Conservation (phyloP, 1,284 basidiomycete species). For the Athelia psychrophila region DNA sequence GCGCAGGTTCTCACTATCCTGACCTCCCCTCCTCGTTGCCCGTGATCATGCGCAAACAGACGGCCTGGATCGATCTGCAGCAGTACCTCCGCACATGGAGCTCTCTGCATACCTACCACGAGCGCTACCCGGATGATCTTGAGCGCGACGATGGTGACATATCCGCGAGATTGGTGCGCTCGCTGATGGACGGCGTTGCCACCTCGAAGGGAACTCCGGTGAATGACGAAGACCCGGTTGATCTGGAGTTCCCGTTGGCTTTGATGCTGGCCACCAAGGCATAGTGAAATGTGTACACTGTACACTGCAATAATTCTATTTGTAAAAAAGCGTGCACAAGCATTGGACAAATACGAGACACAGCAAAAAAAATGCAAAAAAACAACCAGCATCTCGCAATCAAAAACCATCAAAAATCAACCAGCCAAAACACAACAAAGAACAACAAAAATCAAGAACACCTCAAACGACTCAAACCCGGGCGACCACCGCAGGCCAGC, state of each 20-base stretch:
- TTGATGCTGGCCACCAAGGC: slow-evolving; percentile 51
- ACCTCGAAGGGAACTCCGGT: slow-evolving; percentile 17
- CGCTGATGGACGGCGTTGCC: slow-evolving; percentile 43
- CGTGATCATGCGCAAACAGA: slow-evolving; percentile 56
- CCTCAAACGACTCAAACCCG: too few species aligned
- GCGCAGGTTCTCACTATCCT: slow-evolving; percentile 33
- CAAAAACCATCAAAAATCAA: too few species aligned
- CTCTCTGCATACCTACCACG: slow-evolving; percentile 69
- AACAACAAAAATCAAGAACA: too few species aligned
- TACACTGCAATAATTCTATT: too few species aligned
- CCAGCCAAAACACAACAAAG: too few species aligned
- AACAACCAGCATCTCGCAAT: too few species aligned
- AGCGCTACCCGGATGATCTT: slow-evolving; percentile 59
- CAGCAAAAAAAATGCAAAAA: too few species aligned
- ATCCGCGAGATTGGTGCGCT: slow-evolving; percentile 56
- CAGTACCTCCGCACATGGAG: slow-evolving; percentile 75
- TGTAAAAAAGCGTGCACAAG: too few species aligned
- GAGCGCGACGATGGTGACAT: slow-evolving; percentile 53
- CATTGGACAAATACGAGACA: too few species aligned
- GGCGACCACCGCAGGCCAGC: too few species aligned
- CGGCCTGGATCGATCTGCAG: slow-evolving; percentile 64
- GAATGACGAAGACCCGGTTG: slow-evolving; percentile 44
- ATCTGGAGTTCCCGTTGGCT: slow-evolving; percentile 74
- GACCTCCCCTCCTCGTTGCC: slow-evolving; percentile 41
- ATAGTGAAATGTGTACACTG: too few species aligned